These are phyloP conservation scores for Pseudocercospora eumusae DNA, from an alignment of 2,329 filamentous ascomycete genomes.

Conservation along the genomic window DNA sequence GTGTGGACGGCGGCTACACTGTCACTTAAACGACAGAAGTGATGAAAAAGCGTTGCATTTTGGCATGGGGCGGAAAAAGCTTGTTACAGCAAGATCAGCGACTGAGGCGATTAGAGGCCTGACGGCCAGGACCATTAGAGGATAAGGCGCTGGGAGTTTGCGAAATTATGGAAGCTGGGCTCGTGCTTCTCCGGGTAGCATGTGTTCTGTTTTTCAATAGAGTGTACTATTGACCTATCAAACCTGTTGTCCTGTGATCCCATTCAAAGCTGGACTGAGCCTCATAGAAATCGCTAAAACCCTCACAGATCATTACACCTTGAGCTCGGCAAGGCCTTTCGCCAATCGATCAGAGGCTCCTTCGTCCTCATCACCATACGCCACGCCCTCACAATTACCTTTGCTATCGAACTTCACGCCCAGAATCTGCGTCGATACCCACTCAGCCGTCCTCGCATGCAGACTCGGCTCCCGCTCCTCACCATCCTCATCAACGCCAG, in stretches of 20 bases:
- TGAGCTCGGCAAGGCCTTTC: background rate
- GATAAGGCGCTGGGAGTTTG: conserved; percentile 6
- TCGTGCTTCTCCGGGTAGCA: background rate
- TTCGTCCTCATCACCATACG: conserved; percentile 25
- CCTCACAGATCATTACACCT: background rate
- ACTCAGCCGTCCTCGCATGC: conserved; percentile 50
- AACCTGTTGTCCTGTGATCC: background rate
- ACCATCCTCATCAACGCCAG: conserved; percentile 24
- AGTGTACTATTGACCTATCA: background rate
- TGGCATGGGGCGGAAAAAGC: background rate
- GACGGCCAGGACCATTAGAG: background rate
- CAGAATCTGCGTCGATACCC: conserved; percentile 46
- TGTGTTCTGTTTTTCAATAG: background rate
- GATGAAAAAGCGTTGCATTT: background rate
- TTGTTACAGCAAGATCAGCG: background rate
- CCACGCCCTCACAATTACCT: conserved; percentile 43
- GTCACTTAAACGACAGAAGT: conserved; percentile 36
- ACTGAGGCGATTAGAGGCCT: background rate
- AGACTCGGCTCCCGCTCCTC: conserved; percentile 42
- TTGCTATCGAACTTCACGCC: conserved; percentile 44
- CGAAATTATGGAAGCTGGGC: background rate
- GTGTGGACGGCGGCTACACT: conserved; percentile 49
- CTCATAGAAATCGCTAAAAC: background rate
- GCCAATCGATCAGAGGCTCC: background rate
- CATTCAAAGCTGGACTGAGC: background rate